These are phyloP conservation scores for Trypanosoma melophagium DNA, from an alignment of 208 protist genomes.

Conservation along the genomic window DNA sequence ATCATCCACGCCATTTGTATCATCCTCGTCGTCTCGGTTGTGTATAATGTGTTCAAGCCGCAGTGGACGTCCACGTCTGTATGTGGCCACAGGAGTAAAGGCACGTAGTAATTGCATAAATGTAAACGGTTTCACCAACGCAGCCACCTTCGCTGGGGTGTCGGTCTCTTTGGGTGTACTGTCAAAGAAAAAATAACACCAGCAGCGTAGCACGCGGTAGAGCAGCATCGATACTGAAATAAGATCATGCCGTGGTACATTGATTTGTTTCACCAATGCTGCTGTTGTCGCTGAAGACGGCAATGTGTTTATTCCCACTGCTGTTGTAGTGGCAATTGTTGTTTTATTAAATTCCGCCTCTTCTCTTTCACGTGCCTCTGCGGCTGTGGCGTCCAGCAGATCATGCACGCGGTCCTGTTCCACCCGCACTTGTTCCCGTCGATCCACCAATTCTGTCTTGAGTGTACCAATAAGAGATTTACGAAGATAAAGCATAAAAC, in stretches of 20 bases:
- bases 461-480: slow-evolving; percentile 62
- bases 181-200: slow-evolving; percentile 78
- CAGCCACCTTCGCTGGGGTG: slow-evolving; percentile 70
- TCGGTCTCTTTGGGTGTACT: slow-evolving; percentile 63
- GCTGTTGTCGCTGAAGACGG: slow-evolving; percentile 38
- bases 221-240: slow-evolving; percentile 53
- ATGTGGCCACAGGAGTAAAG: slow-evolving; percentile 78
- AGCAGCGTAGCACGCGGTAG: slow-evolving; percentile 66
- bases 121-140: slow-evolving; percentile 80
- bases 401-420: slow-evolving; percentile 45
- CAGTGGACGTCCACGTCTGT: slow-evolving; percentile 49
- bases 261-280: slow-evolving; percentile 23
- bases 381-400: slow-evolving; percentile 29
- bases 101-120: slow-evolving; percentile 66
- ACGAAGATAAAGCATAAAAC: slow-evolving; percentile 65
- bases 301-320: slow-evolving; percentile 2
- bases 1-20: slow-evolving; percentile 19
- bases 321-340: slow-evolving; percentile 9
- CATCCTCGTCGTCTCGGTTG: slow-evolving; percentile 18
- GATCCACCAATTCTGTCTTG: slow-evolving; percentile 51
- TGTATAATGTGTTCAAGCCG: slow-evolving; percentile 42
- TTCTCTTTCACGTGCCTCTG: slow-evolving; percentile 30
- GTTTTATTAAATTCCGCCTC: slow-evolving; percentile 29
- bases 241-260: slow-evolving; percentile 46
- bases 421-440: slow-evolving; percentile 52